Evolutionary conservation across 2,329 filamentous ascomycete species (phyloP), one percentile per base, ranked within the genome.

Genomic region (Colletotrichum brevisporum): DNA sequence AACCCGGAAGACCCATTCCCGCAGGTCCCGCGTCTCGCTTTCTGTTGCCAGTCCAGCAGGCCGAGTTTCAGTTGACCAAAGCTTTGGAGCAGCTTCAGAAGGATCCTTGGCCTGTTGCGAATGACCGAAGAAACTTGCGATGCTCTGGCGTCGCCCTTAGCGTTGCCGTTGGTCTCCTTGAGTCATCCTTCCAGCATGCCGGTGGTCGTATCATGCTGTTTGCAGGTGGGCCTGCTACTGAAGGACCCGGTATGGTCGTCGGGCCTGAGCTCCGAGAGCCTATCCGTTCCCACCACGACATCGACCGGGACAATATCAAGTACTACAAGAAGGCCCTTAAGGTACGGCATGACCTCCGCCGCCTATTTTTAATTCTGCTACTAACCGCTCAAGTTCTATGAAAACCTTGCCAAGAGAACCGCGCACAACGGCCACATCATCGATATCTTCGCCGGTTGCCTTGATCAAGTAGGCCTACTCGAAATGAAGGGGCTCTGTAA

Each of bases 321-420:
- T 98, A 98, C 83, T 98, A 97, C 84, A 99, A 99, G 87, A 99
- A 99, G 84, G 96, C 96, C 24, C 83, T 98, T 58, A 99, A 98
- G 90, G 92, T 94, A 80, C 67, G 85, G 52, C 16, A 43, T 50
- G 15, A 21, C 39, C 13, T 31, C 27, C 8, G 27, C 27, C 27
- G 27, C 27, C 8, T 31, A 41, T n/a, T 59, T 41, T 63, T n/a
- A 69, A 43, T 9, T 26, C 27, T 41, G 27, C 3, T 53, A 36
- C 78, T 82, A 67, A 84, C 70, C 6, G 43, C 24, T 10, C 8
- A 78, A 95, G 91, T 98, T 98, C 81, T 99, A 98, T 79, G 96
- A 99, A 71, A 92, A 90, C 72, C 88, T 99, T 51, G 95, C 96
- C 5, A 98, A 98, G 83, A 90, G 96, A 69, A 94, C 94, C 21